Evolutionary conservation across 768 basidiomycete genomes (phyloP), one percentile per base, ranked within the genome.

Genomic region (Suillus lakei): DNA sequence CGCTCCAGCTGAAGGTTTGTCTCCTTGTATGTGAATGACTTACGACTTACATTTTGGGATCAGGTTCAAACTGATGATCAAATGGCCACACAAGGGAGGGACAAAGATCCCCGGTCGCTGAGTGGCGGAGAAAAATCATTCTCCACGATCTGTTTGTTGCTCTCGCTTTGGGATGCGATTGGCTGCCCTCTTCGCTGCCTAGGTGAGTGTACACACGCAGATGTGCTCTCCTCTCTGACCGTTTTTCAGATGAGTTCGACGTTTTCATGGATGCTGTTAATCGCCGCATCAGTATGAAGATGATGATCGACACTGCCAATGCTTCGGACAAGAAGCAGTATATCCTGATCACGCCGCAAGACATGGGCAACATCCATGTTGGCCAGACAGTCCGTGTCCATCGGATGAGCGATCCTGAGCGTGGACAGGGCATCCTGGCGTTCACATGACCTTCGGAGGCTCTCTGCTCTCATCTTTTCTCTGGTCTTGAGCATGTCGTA

Each of bases 111-210:
- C 4, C 89, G 88, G 43, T 91, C 91, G 36, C 82, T 96, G 21
- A 94, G 92, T 69, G 96, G 96, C 55, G 96, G 97, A 44, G 97
- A 99, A 77, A 97, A 98, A 77, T 96, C 94, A 8, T 99, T 98
- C 79, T 93, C 96, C 7, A 99, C 97, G 1, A 95, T 98, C 67
- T 96, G 95, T 70, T 77, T 99, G 60, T 81, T 99, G 55, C 81
- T 99, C n/a, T 90, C 98, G 5, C 82, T 99, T 53, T 99, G 98
- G 98, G 93, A 98, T 71, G 90, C 94, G 18, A 95, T 96, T 63
- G 91, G 93, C 1, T 96, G 96, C 74, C 98, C 98, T 1, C 82
- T 99, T 54, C 84, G 98, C 65, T 98, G 97, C 72, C 87, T 99
- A 28, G 92, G 92, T 92, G 71, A 48, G 84, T 77, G 6, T 54